A percentile compares a stretch with the other conserved stretches of the same genome.
Evolutionary conservation across 2,329 filamentous ascomycete species (phyloP).

Genomic region (Beauveria medogensis): DNA sequence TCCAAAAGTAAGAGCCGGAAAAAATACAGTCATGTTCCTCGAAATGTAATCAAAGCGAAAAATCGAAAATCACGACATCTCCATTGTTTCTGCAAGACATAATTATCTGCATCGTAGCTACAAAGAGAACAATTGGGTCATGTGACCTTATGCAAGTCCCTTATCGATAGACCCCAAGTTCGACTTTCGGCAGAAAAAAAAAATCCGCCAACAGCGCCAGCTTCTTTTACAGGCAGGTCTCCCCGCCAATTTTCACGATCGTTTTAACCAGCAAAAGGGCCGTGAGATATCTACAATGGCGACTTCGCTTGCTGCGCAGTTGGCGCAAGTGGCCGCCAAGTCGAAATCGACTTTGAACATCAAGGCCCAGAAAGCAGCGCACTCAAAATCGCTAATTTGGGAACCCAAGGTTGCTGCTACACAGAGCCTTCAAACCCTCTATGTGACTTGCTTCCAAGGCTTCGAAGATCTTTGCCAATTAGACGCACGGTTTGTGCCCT

Average conservation of each 20-base stretch:
- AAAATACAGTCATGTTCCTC: not conserved
- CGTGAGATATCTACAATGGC: constrained; percentile 47
- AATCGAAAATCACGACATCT: not conserved
- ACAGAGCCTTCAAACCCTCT: constrained; percentile 87
- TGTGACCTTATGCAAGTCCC: not conserved
- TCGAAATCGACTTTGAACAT: constrained; percentile 87
- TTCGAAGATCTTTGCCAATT: constrained; percentile 87
- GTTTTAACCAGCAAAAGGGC: not conserved
- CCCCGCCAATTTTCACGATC: not conserved
- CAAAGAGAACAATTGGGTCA: not conserved
- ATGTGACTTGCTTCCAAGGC: constrained; percentile 76
- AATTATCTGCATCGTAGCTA: not conserved
- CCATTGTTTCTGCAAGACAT: not conserved
- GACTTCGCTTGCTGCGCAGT: constrained; percentile 82
- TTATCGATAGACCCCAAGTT: constrained; percentile 8
- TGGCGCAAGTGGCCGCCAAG: constrained; percentile 83
- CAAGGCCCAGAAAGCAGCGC: constrained; percentile 83
- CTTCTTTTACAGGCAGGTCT: not conserved
- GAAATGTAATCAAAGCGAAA: not conserved
- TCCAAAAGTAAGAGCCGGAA: not conserved
- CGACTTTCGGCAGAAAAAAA: constrained; percentile 7
- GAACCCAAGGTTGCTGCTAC: constrained; percentile 74
- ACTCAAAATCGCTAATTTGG: constrained; percentile 93
- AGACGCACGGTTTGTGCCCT: constrained; percentile 69
- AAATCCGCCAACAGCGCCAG: not conserved